Base-by-base conservation (phyloP, 192 early-diverging fungal genomes). In the Coemansia sp. region DNA sequence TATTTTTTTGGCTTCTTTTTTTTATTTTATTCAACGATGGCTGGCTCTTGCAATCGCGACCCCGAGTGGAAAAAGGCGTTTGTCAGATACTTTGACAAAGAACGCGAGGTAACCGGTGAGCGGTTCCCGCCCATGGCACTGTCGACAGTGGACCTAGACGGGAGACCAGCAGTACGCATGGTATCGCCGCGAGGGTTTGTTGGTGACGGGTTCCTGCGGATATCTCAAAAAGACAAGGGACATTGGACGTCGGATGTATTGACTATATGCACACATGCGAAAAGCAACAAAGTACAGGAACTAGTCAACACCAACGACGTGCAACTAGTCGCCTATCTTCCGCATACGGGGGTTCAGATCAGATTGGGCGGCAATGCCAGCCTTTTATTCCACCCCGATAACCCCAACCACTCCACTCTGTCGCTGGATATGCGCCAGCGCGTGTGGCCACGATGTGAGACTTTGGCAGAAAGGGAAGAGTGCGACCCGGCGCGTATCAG, bases 221-320 rank as follows among this genome's bases (percentile, higher is more conserved):
- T 75, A 18, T 65, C 65, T 11, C n/a, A 48, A 16, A 36, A 67
- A 5, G 78, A 81, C 39, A 11, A 46, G 0, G 78, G 73, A 7
- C 73, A 81, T 31, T 81, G 78, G 78, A 45, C 78, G 7, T 81
- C 78, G 13, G 78, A 75, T 57, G 63, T 81, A 20, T 48, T 81
- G 55, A 75, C 78, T 9, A 63, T 81, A 42, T 81, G 78, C 62
- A 81, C 78, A 1, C 78, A 81, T 33, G 72, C 78, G 2, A 64
- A 75, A 39, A 81, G 78, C 69, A 71, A 66, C 70, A 81, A 81
- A 37, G 73, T 81, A n/a, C 66, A 51, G 14, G 78, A 81, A 21
- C 69, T 81, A 10, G 60, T 69, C 1, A 53, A 62, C 48, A 72
- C 69, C 8, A 64, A 57, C 72, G 78, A 81, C 24, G 66, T 75